Conservation (phyloP, 2,329 filamentous ascomycete genomes). For the Aspergillus phoenicis region DNA sequence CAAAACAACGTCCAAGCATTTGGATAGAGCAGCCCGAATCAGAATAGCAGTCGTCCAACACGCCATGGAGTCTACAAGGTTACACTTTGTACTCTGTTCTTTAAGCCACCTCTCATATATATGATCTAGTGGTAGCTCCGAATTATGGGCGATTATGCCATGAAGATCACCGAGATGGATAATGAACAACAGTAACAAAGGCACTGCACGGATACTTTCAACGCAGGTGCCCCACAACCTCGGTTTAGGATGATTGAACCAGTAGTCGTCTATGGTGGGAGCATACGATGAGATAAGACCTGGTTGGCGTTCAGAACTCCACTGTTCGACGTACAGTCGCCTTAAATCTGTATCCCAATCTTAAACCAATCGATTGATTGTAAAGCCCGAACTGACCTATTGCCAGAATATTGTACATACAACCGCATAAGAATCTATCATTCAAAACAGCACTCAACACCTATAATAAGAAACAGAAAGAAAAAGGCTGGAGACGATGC, state of each 20-base stretch:
- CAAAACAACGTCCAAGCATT: neutral
- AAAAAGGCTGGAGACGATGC: conserved; percentile 22
- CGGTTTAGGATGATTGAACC: too few relatives aligned
- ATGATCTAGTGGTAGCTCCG: neutral
- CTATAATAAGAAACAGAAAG: conserved; percentile 18
- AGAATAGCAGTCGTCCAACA: neutral
- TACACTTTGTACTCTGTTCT: neutral
- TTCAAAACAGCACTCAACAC: conserved; percentile 15
- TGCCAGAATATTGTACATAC: conserved; percentile 27
- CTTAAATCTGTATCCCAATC: neutral
- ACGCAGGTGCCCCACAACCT: too few relatives aligned
- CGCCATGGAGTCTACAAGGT: neutral
- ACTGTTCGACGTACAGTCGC: neutral
- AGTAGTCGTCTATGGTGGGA: too few relatives aligned
- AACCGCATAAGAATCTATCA: conserved; percentile 24
- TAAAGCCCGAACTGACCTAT: neutral
- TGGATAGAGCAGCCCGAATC: neutral
- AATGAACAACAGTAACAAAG: too few relatives aligned
- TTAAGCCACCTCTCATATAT: neutral
- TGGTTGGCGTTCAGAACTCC: too few relatives aligned
- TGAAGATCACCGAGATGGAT: too few relatives aligned
- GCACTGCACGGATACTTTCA: too few relatives aligned
- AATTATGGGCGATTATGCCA: too few relatives aligned
- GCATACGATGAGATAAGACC: too few relatives aligned
- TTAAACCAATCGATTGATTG: neutral